Conservation (phyloP, 257 asterid species). For the Rauvolfia tetraphylla region DNA sequence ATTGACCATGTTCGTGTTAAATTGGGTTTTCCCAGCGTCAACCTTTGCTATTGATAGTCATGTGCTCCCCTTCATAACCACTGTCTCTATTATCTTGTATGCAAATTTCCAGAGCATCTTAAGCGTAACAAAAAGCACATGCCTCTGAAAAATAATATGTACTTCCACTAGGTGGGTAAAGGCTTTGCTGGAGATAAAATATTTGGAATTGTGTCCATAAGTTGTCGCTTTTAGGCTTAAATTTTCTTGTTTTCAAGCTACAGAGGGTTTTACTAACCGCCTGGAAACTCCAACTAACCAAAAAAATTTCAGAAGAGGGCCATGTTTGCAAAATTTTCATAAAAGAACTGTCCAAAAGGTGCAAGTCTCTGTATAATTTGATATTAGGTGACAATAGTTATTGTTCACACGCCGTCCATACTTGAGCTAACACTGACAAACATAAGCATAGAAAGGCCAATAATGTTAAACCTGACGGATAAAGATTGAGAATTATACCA, state of each 20-base stretch:
- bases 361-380: not conserved
- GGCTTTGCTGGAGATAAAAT: not conserved
- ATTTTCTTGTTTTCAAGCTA: not conserved
- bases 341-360: not conserved
- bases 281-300: not conserved
- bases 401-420: not conserved
- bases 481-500: slow-evolving; percentile 4
- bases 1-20: not conserved
- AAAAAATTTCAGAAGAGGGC: not conserved
- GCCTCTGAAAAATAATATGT: too few relatives aligned
- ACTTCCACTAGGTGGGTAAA: too few relatives aligned
- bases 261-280: too few relatives aligned
- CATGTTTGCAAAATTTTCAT: not conserved
- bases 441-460: not conserved
- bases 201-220: not conserved
- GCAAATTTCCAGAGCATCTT: too few relatives aligned
- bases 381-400: not conserved
- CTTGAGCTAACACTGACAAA: not conserved
- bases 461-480: not conserved
- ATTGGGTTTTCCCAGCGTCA: not conserved
- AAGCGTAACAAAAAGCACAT: too few relatives aligned
- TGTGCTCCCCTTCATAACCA: not conserved
- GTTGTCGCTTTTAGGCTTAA: not conserved
- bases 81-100: not conserved
- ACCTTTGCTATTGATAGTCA: not conserved